A percentile compares a stretch with the other conserved stretches of the same genome.
Conservation (phyloP, 2,329 filamentous ascomycete species). For the Epichloe sp. region DNA sequence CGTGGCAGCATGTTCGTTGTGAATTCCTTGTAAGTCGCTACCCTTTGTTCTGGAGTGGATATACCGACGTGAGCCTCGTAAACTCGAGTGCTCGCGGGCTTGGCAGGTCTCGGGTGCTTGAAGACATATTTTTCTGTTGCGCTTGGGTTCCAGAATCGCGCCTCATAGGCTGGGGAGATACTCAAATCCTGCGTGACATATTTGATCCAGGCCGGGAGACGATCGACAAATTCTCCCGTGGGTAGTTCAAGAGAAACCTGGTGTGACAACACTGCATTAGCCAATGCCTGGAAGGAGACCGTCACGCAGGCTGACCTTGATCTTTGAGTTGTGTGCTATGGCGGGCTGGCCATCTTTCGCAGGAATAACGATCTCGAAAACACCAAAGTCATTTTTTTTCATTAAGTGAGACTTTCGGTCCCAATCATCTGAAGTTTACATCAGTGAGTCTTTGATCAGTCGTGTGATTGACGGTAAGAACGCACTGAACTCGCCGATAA, state of each 20-base stretch:
- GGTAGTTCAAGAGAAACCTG: conserved; percentile 77
- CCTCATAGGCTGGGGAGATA: conserved; percentile 87
- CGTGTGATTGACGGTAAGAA: conserved; percentile 1
- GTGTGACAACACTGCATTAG: not conserved
- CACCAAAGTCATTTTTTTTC: conserved; percentile 71
- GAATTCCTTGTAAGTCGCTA: conserved; percentile 96
- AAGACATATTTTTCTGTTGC: conserved; percentile 63
- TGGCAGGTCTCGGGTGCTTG: conserved; percentile 69
- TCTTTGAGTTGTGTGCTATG: conserved; percentile 86
- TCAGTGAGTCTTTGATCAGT: conserved; percentile 14
- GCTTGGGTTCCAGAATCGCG: conserved; percentile 93
- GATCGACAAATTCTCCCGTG: conserved; percentile 68
- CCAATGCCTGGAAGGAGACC: not conserved
- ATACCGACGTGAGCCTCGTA: conserved; percentile 99
- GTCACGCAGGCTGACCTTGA: conserved; percentile 54
- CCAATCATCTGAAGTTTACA: conserved; percentile 57
- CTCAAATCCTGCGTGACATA: conserved; percentile 87
- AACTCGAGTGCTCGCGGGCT: conserved; percentile 75
- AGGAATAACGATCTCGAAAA: conserved; percentile 72
- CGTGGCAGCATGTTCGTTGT: conserved; percentile 82
- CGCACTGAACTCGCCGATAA: conserved; percentile 91
- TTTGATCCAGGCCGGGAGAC: conserved; percentile 92
- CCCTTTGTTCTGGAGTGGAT: conserved; percentile 75
- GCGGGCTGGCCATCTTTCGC: conserved; percentile 59
- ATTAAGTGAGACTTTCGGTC: conserved; percentile 71